These are phyloP conservation scores for Metrosideros polymorpha DNA, from an alignment of 441 rosid genomes.

Conservation along the genomic window DNA sequence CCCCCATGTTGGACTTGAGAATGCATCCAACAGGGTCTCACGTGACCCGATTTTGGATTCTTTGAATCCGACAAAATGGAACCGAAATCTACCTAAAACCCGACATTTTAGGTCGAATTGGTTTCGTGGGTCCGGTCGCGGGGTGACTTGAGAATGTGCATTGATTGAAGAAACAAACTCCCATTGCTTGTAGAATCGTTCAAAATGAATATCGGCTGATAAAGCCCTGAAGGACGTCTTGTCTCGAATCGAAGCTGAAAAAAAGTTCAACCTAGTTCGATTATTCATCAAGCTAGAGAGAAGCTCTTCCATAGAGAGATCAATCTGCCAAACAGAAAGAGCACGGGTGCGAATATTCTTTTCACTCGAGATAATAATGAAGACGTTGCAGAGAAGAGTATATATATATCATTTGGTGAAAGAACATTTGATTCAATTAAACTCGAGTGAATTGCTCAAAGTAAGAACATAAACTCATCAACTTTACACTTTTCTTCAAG, in stretches of 20 bases:
- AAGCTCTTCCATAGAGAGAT: neutral
- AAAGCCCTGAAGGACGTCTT: too few species aligned
- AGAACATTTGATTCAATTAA: neutral
- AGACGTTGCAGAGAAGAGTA: neutral
- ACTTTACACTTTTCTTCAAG: neutral
- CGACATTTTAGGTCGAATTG: neutral
- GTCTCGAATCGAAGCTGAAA: neutral
- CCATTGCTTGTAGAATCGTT: too few species aligned
- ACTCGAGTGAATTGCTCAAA: neutral
- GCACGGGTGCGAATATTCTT: neutral
- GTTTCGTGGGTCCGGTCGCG: neutral
- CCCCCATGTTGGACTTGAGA: neutral
- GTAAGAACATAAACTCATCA: neutral
- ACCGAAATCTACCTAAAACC: neutral
- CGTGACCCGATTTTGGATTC: neutral
- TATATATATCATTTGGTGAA: neutral
- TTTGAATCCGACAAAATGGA: neutral
- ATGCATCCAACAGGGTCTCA: neutral
- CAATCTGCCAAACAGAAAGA: neutral
- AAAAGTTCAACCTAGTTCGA: neutral
- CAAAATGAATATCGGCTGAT: too few species aligned
- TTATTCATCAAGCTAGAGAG: neutral
- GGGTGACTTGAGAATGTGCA: neutral
- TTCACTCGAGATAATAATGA: fast-evolving
- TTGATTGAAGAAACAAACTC: neutral